These are phyloP conservation scores for Gymnopilus junonius DNA, from an alignment of 768 basidiomycete genomes.

Conservation along the genomic window DNA sequence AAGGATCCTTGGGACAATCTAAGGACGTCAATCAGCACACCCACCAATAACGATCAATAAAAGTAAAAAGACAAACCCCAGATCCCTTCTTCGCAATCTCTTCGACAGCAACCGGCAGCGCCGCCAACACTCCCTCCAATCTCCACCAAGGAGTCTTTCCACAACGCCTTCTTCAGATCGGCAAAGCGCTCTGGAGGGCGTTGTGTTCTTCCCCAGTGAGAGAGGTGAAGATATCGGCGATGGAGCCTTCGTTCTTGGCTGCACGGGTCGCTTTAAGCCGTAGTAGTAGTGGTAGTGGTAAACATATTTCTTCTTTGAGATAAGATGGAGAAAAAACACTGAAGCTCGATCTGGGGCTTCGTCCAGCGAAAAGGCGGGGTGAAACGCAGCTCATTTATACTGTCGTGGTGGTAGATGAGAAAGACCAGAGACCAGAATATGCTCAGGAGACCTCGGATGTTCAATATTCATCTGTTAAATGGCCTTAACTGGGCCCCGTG, in stretches of 20 bases:
- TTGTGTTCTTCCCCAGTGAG: constrained; percentile 38
- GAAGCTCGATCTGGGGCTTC: not conserved
- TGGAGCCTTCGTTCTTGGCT: constrained; percentile 43
- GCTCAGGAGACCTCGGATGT: not conserved
- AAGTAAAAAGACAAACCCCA: constrained; percentile 38
- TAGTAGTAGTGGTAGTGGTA: constrained; percentile 3
- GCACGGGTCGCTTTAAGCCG: constrained; percentile 17
- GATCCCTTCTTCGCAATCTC: constrained; percentile 53
- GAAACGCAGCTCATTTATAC: not conserved
- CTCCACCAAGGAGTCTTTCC: constrained; percentile 46
- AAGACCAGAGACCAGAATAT: not conserved
- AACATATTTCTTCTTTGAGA: constrained; percentile 11
- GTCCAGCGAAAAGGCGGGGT: not conserved
- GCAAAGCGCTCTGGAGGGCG: constrained; percentile 57
- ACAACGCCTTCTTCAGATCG: constrained; percentile 60
- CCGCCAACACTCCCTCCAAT: constrained; percentile 61
- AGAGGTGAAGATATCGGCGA: constrained; percentile 43
- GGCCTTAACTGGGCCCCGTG: not conserved
- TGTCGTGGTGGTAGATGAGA: not conserved
- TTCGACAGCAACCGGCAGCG: constrained; percentile 48
- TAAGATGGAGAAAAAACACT: not conserved
- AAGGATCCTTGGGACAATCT: constrained; percentile 60
- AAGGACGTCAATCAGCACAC: not conserved
- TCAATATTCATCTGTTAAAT: not conserved
- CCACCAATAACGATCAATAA: not conserved